phyloP scores from a whole-genome alignment of 73 alveolate genomes.

The Breviolum minutum region DNA sequence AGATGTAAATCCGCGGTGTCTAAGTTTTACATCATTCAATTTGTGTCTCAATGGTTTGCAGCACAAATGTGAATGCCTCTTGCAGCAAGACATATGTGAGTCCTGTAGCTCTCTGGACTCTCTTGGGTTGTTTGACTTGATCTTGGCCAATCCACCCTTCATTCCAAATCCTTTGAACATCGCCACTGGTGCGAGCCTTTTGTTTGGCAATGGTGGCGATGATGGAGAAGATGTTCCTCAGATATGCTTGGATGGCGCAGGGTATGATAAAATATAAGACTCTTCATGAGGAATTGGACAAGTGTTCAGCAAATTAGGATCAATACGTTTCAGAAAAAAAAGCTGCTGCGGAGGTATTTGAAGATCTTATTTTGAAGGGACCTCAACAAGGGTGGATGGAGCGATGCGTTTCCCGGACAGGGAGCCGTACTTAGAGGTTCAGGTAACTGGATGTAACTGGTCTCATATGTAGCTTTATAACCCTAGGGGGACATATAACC shows the following conservation, averaged over 20 bases:
- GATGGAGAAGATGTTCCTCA: slow-evolving; percentile 40
- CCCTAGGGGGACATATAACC: no score
- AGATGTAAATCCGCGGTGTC: slow-evolving; percentile 52
- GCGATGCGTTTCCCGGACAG: no score
- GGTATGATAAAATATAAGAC: not conserved
- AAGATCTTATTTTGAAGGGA: no score
- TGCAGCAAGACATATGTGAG: slow-evolving; percentile 14
- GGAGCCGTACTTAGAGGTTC: no score
- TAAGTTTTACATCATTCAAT: slow-evolving; percentile 32
- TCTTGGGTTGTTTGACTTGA: slow-evolving; percentile 9
- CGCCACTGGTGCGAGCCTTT: slow-evolving; percentile 74
- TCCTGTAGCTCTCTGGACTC: not conserved
- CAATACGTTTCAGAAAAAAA: no score
- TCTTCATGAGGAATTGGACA: not conserved
- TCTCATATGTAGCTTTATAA: no score
- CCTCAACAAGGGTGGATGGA: no score
- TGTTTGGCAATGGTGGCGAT: slow-evolving; percentile 84
- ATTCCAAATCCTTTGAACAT: slow-evolving; percentile 69
- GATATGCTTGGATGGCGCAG: not conserved
- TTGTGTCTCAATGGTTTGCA: slow-evolving; percentile 43
- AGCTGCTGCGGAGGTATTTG: not conserved
- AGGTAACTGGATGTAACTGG: no score
- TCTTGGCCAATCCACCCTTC: slow-evolving; percentile 72
- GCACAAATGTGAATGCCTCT: slow-evolving; percentile 32
- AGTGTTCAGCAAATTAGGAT: no score